A percentile compares a stretch with the other conserved stretches of the same genome.
phyloP scores from a whole-genome alignment of 768 basidiomycete genomes.

The Collybia sp. region DNA sequence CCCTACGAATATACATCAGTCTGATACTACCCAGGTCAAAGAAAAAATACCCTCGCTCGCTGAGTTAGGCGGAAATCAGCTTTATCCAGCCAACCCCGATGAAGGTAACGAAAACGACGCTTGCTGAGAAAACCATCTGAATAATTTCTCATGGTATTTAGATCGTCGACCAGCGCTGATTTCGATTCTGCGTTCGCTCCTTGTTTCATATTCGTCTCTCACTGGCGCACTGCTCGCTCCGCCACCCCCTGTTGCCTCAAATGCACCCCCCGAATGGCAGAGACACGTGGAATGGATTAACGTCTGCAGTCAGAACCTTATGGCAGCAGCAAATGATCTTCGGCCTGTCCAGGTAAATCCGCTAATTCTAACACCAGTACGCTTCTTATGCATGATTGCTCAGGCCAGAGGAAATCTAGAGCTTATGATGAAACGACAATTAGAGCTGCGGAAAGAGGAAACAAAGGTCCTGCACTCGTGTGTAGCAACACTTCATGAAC shows the following conservation, averaged over 20 bases:
- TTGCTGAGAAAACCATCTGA: too few relatives aligned
- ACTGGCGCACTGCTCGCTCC: constrained; percentile 67
- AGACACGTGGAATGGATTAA: constrained; percentile 78
- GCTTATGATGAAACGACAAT: constrained; percentile 74
- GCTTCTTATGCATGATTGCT: background rate
- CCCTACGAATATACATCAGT: constrained; percentile 6
- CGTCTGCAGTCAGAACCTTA: constrained; percentile 78
- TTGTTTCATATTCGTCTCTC: constrained; percentile 75
- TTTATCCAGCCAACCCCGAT: constrained; percentile 72
- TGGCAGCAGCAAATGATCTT: constrained; percentile 86
- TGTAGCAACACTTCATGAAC: constrained; percentile 15
- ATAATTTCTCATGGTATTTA: constrained; percentile 19
- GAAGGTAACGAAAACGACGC: constrained; percentile 37
- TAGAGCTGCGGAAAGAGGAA: constrained; percentile 71
- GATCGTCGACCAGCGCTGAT: constrained; percentile 76
- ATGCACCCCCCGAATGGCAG: constrained; percentile 64
- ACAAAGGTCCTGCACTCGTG: constrained; percentile 67
- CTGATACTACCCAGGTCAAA: constrained; percentile 51
- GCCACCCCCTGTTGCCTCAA: constrained; percentile 43
- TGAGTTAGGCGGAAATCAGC: constrained; percentile 74
- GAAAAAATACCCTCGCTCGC: constrained; percentile 79
- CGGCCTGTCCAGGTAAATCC: constrained; percentile 74
- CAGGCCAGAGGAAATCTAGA: constrained; percentile 82
- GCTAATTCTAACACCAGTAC: background rate
- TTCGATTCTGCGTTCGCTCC: constrained; percentile 68